phyloP scores from a whole-genome alignment of 1,284 basidiomycete species.

The Cryptococcus wingfieldii region DNA sequence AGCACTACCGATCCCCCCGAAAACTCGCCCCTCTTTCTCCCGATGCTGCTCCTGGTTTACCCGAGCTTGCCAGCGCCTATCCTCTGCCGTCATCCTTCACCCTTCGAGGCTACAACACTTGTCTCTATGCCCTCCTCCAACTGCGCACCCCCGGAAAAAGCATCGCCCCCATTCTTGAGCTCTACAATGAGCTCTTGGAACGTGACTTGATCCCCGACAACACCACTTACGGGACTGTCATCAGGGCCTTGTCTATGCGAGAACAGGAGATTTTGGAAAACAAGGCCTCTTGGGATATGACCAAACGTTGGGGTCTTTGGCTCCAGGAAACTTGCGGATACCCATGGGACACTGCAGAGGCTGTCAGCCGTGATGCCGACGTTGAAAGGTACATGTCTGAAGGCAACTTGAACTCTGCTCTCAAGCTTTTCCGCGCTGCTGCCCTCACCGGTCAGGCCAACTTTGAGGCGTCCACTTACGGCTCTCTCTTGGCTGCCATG shows the following conservation, averaged over 20 bases:
- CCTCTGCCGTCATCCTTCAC: conserved; percentile 35
- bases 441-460: conserved; percentile 37
- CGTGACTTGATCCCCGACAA: conserved; percentile 63
- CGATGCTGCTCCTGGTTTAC: conserved; percentile 8
- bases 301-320: conserved; percentile 24
- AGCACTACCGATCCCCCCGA: conserved; percentile 29
- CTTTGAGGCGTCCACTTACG: conserved; percentile 53
- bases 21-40: conserved; percentile 7
- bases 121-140: conserved; percentile 57
- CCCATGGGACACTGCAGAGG: conserved; percentile 6
- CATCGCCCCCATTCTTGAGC: conserved; percentile 60
- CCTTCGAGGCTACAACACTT: conserved; percentile 60
- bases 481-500: conserved; percentile 58
- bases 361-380: conserved; percentile 7
- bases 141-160: conserved; percentile 57
- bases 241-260: conserved; percentile 65
- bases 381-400: conserved; percentile 51
- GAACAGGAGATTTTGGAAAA: conserved; percentile 64
- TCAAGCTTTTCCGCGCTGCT: conserved; percentile 66
- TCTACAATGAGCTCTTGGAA: conserved; percentile 73
- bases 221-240: conserved; percentile 65
- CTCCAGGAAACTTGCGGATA: conserved; percentile 9
- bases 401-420: conserved; percentile 65
- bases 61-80: conserved; percentile 18
- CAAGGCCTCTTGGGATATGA: conserved; percentile 51